These are phyloP conservation scores for Xanthoconium separans DNA, from an alignment of 1,284 basidiomycete species.

Conservation along the genomic window DNA sequence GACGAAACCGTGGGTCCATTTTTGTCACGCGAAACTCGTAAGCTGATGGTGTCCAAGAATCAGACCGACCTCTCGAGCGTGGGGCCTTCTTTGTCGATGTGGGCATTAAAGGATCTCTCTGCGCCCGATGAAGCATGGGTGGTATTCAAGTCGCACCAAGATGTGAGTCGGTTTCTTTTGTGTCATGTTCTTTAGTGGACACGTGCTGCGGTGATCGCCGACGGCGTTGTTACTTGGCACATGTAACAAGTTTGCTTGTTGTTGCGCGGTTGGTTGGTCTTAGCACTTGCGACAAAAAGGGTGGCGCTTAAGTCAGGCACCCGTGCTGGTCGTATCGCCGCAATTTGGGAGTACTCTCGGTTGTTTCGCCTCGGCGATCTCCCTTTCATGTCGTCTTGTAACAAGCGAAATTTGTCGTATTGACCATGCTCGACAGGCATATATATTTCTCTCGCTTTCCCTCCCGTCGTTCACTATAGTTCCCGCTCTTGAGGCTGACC, in stretches of 20 bases:
- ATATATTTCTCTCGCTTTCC: constrained; percentile 49
- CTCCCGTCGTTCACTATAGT: constrained; percentile 46
- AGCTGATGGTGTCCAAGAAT: constrained; percentile 13
- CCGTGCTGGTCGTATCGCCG: constrained; percentile 4
- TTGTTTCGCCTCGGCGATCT: constrained; percentile 19
- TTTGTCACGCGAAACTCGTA: not conserved
- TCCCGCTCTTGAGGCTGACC: constrained; percentile 58
- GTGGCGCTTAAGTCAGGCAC: constrained; percentile 21
- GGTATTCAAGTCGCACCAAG: constrained; percentile 57
- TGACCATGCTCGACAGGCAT: constrained; percentile 43
- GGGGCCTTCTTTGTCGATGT: constrained; percentile 40
- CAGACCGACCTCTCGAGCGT: constrained; percentile 5
- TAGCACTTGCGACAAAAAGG: too few relatives aligned
- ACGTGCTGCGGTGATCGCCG: constrained; percentile 12
- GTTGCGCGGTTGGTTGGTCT: too few relatives aligned
- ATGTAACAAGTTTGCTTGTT: not conserved
- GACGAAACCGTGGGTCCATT: constrained; percentile 19
- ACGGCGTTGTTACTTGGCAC: not conserved
- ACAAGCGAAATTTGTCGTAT: constrained; percentile 16
- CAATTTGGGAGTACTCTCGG: not conserved
- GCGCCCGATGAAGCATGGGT: constrained; percentile 45
- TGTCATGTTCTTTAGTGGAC: constrained; percentile 2
- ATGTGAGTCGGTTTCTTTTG: constrained; percentile 43
- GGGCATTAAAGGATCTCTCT: constrained; percentile 41
- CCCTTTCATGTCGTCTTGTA: constrained; percentile 1